Percentiles rank a stretch among this genome's conserved stretches.
These are phyloP conservation scores for Angomonas desouzai DNA, from an alignment of 208 protist species.

Conservation along the genomic window DNA sequence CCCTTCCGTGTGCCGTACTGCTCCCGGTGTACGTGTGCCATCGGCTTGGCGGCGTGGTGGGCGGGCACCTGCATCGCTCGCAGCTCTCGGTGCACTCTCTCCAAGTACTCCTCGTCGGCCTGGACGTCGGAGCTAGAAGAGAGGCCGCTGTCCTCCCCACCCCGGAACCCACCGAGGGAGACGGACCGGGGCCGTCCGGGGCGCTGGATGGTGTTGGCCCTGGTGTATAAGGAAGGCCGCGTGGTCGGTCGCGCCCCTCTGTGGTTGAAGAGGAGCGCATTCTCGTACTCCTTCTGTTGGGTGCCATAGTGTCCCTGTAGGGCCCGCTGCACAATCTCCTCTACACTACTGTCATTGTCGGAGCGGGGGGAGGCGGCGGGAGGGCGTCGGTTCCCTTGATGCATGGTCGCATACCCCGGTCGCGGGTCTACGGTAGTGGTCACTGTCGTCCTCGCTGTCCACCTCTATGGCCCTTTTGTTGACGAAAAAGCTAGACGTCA, in stretches of 20 bases:
- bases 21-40: background rate
- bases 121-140: background rate
- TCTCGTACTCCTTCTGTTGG: slow-evolving; percentile 9
- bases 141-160: background rate
- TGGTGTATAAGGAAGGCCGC: slow-evolving; percentile 2
- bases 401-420: too few species aligned
- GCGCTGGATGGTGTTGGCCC: background rate
- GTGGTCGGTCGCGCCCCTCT: background rate
- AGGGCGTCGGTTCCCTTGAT: slow-evolving; percentile 20
- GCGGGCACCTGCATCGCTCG: slow-evolving; percentile 14
- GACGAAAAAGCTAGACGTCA: slow-evolving; percentile 15
- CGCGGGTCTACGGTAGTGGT: too few species aligned
- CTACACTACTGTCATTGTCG: slow-evolving; percentile 24
- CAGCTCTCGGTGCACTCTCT: slow-evolving; percentile 11
- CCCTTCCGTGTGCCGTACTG: background rate
- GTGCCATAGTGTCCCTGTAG: slow-evolving; percentile 18
- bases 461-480: slow-evolving; percentile 7
- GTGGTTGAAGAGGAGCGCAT: slow-evolving; percentile 1
- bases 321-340: slow-evolving; percentile 31
- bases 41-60: background rate
- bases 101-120: slow-evolving; percentile 15
- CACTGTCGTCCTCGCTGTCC: slow-evolving; percentile 12
- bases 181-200: background rate
- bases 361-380: slow-evolving; percentile 23
- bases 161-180: background rate